Evolutionary conservation across 1,284 basidiomycete genomes (phyloP), one percentile per base, ranked within the genome.

Genomic region (Caloboletus inedulis): DNA sequence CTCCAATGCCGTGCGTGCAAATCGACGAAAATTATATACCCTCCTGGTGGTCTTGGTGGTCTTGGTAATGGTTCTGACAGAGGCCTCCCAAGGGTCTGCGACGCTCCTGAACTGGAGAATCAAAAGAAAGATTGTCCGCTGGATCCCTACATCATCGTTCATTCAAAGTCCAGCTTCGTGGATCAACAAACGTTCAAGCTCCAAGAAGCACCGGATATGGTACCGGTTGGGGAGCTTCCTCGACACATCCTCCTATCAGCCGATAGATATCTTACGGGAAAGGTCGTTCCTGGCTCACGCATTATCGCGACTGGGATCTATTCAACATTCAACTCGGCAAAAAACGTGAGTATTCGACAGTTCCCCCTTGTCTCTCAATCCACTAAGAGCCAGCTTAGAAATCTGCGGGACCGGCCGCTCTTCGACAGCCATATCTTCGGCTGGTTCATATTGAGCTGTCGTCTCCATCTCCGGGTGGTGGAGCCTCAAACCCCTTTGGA

Each of bases 151-250:
- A 80, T 96, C 43, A 97, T 99, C 63, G 78, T 99, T 12, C 97
- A 99, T 72, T 91, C 94, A 50, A 92, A 94, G 71, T 99, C 94
- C 48, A 77, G 81, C 4, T 99, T 99, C 69, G 89, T 96, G 27
- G 97, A 99, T 69, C 92, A 95, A 63, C 97, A 99, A 72, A 91
- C 86, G 7, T 80, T 99, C 63, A 99, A 99, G 71, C 80, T 99
- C 14, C 97, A 99, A 71, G 97, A 99, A 73, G 95, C 96, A 7
- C 97, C 97, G 0, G 97, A 99, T 70, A 98, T 98, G 94, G 97
- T 99, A 0, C 97, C 97, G 3, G 94, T 99, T 21, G 97, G 97
- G 77, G 97, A 99, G 68, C 77, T 99, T 43, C 97, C 97, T 5
- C 77, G 95, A 39, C 97, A 99, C 71, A 94, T 99, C 80, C 81